A percentile compares a stretch with the other conserved stretches of the same genome.
Conservation (phyloP, 805 yeast genomes). For the Cyberlindnera veronae region DNA sequence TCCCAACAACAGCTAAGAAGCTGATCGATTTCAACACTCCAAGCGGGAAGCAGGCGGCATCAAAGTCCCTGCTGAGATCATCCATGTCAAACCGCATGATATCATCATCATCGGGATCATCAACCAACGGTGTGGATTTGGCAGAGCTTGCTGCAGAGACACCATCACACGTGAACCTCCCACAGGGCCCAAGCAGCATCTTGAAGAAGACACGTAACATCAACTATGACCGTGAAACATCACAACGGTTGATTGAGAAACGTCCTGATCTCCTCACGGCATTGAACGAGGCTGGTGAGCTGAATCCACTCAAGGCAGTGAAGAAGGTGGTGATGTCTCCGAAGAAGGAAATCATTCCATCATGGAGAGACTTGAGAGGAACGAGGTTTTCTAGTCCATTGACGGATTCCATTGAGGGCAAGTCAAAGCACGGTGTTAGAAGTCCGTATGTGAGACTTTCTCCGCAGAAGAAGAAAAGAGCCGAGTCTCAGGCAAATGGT, state of each 20-base stretch:
- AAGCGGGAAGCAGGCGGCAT: not conserved
- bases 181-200: slow-evolving; percentile 20
- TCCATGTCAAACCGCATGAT: slow-evolving; percentile 10
- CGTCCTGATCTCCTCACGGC: slow-evolving; percentile 25
- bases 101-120: not conserved
- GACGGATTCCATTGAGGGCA: slow-evolving; percentile 24
- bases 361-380: slow-evolving; percentile 3
- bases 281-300: slow-evolving; percentile 23
- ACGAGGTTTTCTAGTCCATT: slow-evolving; percentile 24
- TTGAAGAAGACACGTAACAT: slow-evolving; percentile 20
- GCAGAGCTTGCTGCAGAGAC: slow-evolving; percentile 5
- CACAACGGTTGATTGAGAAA: slow-evolving; percentile 15
- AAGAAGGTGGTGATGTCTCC: slow-evolving; percentile 35
- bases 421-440: slow-evolving; percentile 4
- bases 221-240: slow-evolving; percentile 21
- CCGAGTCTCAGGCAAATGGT: not conserved
- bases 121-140: slow-evolving; percentile 1
- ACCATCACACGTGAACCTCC: slow-evolving; percentile 10
- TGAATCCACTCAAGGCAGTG: slow-evolving; percentile 34
- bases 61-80: slow-evolving; percentile 3
- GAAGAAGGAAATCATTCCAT: slow-evolving; percentile 24
- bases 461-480: slow-evolving; percentile 11
- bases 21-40: slow-evolving; percentile 10
- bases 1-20: slow-evolving; percentile 15
- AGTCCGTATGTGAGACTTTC: slow-evolving; percentile 22